A percentile compares a stretch with the other conserved stretches of the same genome.
Evolutionary conservation across 306 rosid genomes (phyloP).

Genomic region (Corylus avellana): DNA sequence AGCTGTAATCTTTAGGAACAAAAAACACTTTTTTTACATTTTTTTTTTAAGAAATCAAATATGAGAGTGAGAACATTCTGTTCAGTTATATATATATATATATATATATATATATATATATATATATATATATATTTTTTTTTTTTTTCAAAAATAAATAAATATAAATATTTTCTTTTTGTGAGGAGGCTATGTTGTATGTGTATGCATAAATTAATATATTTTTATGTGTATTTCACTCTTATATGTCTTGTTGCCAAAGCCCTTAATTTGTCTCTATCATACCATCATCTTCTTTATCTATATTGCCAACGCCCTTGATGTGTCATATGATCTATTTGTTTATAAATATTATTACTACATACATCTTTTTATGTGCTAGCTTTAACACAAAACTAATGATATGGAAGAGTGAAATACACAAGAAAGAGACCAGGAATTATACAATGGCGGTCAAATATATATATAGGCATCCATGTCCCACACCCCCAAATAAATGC

Average conservation of each 20-base stretch:
- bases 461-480: too few species aligned
- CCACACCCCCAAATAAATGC: too few species aligned
- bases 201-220: not conserved
- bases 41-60: not conserved
- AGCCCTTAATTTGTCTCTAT: slow-evolving; percentile 28
- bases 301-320: not conserved
- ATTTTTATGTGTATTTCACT: not conserved
- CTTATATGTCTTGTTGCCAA: not conserved
- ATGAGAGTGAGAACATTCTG: slow-evolving; percentile 12
- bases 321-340: not conserved
- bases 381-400: too few species aligned
- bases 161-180: too few species aligned
- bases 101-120: too few species aligned
- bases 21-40: too few species aligned
- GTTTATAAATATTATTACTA: not conserved
- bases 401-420: too few species aligned
- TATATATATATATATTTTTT: too few species aligned
- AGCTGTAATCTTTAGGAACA: slow-evolving; percentile 15
- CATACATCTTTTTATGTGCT: not conserved
- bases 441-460: slow-evolving; percentile 50
- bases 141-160: too few species aligned
- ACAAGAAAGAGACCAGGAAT: not conserved
- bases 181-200: not conserved
- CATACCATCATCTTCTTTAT: not conserved
- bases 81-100: not conserved